Percentiles rank a stretch among this genome's conserved stretches.
phyloP scores from a whole-genome alignment of 345 rosid species.

The Salix caprea region DNA sequence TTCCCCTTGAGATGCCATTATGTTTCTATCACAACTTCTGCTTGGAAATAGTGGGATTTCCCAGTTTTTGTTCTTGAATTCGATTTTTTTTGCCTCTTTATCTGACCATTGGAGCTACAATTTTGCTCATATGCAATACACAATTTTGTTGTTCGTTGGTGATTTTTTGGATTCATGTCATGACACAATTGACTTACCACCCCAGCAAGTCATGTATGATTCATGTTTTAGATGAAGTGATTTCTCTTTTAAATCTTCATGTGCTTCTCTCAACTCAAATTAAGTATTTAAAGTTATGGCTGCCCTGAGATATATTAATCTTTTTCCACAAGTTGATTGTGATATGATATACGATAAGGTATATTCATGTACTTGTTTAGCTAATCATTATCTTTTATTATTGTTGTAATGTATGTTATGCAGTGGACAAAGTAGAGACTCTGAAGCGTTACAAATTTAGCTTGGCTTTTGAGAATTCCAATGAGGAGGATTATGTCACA shows the following conservation, averaged over 20 bases:
- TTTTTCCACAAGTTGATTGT: neutral
- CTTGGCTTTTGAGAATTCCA: slow-evolving; percentile 94
- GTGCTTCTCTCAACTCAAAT: neutral
- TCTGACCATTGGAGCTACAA: neutral
- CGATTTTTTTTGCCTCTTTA: neutral
- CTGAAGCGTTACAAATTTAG: slow-evolving; percentile 86
- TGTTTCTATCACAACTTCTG: neutral
- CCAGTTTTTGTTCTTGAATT: neutral
- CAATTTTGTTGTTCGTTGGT: neutral
- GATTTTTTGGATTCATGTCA: neutral
- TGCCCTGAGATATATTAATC: neutral
- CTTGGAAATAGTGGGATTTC: neutral
- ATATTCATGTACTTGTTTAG: neutral
- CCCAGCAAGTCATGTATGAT: neutral
- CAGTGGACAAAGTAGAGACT: slow-evolving; percentile 87
- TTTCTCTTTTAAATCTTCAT: neutral
- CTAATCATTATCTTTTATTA: neutral
- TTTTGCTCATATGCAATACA: neutral
- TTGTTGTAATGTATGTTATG: slow-evolving; percentile 10
- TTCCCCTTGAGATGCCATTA: neutral
- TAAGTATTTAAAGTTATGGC: neutral
- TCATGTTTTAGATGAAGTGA: neutral
- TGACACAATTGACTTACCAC: neutral
- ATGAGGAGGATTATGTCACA: slow-evolving; percentile 96
- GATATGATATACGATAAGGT: neutral